Conservation (phyloP, 2,329 filamentous ascomycete species). For the Paracoccidioides lutzii region DNA sequence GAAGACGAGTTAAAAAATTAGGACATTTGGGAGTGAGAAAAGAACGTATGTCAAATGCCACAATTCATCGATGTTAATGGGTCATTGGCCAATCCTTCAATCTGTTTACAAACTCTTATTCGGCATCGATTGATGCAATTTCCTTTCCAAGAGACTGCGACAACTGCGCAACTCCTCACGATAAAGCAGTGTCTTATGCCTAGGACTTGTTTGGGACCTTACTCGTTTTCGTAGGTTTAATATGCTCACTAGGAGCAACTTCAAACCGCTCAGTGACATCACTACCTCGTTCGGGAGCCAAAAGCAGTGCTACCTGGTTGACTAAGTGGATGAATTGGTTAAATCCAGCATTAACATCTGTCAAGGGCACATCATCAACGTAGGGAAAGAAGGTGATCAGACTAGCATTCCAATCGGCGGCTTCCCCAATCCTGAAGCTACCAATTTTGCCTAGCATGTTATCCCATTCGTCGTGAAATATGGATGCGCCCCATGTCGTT, state of each 20-base stretch:
- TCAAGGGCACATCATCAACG: slow-evolving; percentile 8
- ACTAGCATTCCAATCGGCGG: slow-evolving; percentile 21
- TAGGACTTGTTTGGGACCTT: not conserved
- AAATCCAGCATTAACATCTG: slow-evolving; percentile 20
- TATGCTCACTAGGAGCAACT: not conserved
- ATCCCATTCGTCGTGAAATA: slow-evolving; percentile 31
- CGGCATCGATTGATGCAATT: too few relatives aligned
- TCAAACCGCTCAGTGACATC: not conserved
- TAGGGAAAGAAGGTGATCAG: slow-evolving; percentile 26
- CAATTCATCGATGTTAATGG: not conserved
- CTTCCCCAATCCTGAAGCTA: slow-evolving; percentile 22
- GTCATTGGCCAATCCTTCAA: not conserved
- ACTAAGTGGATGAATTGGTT: slow-evolving; percentile 24
- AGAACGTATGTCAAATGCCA: not conserved
- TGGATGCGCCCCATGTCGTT: slow-evolving; percentile 26
- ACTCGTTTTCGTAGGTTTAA: not conserved
- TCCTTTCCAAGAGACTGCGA: too few relatives aligned
- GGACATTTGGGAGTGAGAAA: not conserved
- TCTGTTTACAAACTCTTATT: not conserved
- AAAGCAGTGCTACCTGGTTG: slow-evolving; percentile 22
- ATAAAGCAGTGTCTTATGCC: not conserved
- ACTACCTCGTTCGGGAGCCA: slow-evolving; percentile 14
- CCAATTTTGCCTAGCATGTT: slow-evolving; percentile 26
- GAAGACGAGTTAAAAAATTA: not conserved
- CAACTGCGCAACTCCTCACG: not conserved